Percentiles rank a stretch among this genome's conserved stretches.
phyloP scores from a whole-genome alignment of 75 land plant species.

The Picea sitchensis region DNA sequence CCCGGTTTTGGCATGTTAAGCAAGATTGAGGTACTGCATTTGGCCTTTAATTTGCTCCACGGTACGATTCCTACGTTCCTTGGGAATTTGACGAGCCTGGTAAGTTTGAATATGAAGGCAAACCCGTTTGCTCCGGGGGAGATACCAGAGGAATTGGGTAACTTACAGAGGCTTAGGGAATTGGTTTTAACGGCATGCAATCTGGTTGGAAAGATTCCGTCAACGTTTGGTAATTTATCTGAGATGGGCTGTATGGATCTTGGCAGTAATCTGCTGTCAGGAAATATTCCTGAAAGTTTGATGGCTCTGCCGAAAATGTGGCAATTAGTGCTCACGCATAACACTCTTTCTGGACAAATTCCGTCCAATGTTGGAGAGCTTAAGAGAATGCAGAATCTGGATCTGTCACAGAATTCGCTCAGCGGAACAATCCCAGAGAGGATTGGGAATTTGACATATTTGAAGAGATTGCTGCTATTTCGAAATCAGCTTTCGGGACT shows the following conservation, averaged over 20 bases:
- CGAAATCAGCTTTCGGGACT: conserved; percentile 18
- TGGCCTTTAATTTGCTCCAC: no score
- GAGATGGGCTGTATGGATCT: conserved; percentile 21
- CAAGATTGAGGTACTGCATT: no score
- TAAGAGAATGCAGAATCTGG: conserved; percentile 10
- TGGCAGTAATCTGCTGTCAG: conserved; percentile 29
- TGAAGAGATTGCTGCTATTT: conserved; percentile 12
- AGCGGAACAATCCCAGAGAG: conserved; percentile 23
- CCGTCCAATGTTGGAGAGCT: conserved; percentile 19
- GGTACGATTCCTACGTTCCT: no score
- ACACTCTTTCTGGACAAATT: conserved; percentile 22
- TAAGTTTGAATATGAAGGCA: no score
- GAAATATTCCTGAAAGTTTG: conserved; percentile 25
- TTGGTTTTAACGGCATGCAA: conserved; percentile 24
- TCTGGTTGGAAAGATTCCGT: conserved; percentile 36
- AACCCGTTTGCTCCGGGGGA: not conserved
- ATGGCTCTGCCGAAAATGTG: conserved; percentile 13
- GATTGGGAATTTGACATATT: conserved; percentile 16
- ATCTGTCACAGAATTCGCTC: conserved; percentile 19
- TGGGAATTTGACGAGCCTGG: no score
- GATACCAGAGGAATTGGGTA: not conserved
- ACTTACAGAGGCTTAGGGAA: not conserved
- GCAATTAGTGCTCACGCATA: conserved; percentile 6
- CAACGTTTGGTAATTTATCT: conserved; percentile 13
- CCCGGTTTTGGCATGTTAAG: no score